Conservation (phyloP, 2,329 filamentous ascomycete genomes). For the Dothistroma pini region DNA sequence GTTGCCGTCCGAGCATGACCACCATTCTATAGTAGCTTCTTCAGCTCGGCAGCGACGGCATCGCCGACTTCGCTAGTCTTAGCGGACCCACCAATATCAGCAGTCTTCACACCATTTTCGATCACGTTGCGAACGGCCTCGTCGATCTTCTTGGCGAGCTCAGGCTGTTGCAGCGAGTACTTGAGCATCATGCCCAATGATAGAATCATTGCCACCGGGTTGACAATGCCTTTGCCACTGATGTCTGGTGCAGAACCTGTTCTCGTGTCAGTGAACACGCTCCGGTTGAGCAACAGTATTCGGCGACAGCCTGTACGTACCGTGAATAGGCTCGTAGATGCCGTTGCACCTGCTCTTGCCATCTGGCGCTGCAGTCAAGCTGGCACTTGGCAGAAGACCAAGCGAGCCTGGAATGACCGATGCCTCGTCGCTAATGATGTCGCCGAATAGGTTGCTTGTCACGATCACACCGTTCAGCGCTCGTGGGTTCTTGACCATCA, state of each 20-base stretch:
- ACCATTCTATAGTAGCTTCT: not conserved
- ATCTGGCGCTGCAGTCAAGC: conserved; percentile 79
- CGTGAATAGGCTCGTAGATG: conserved; percentile 97
- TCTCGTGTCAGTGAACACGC: conserved; percentile 4
- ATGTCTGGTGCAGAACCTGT: conserved; percentile 87
- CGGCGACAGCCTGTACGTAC: conserved; percentile 44
- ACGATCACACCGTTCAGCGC: conserved; percentile 86
- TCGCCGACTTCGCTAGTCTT: conserved; percentile 79
- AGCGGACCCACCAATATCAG: conserved; percentile 75
- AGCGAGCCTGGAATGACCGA: conserved; percentile 90
- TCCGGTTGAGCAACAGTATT: not conserved
- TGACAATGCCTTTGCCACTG: conserved; percentile 76
- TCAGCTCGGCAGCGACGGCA: conserved; percentile 69
- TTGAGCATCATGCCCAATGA: conserved; percentile 94
- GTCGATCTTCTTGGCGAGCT: conserved; percentile 76
- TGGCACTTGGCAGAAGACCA: conserved; percentile 83
- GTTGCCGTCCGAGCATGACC: conserved; percentile 55
- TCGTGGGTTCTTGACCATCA: conserved; percentile 91
- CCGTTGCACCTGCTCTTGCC: conserved; percentile 82
- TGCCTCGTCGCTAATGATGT: conserved; percentile 94
- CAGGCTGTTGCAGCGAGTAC: conserved; percentile 78
- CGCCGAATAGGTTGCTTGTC: conserved; percentile 91
- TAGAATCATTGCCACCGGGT: conserved; percentile 86
- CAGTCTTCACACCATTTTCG: conserved; percentile 73
- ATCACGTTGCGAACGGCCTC: conserved; percentile 75